These are phyloP conservation scores for Cyclocybe aegerita DNA, from an alignment of 768 basidiomycete species.

Conservation along the genomic window DNA sequence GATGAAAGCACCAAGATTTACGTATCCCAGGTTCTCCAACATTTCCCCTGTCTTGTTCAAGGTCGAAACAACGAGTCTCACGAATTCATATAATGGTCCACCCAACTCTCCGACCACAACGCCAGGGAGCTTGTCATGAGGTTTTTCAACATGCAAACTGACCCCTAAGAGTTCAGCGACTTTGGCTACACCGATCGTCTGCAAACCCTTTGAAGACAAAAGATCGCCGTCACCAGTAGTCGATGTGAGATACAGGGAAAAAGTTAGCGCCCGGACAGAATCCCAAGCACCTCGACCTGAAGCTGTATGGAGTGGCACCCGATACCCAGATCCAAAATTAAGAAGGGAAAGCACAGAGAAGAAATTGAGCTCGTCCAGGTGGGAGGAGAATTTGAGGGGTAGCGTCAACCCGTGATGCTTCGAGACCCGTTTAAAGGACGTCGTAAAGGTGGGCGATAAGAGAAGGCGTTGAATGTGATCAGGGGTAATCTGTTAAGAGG, in stretches of 20 bases:
- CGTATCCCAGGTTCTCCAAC: slow-evolving; percentile 58
- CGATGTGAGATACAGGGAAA: slow-evolving; percentile 71
- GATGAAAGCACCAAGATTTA: slow-evolving; percentile 74
- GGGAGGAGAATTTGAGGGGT: slow-evolving; percentile 77
- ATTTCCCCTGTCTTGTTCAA: slow-evolving; percentile 74
- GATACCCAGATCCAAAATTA: slow-evolving; percentile 84
- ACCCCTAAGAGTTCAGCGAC: slow-evolving; percentile 77
- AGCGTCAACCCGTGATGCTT: slow-evolving; percentile 67
- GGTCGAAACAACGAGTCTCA: slow-evolving; percentile 60
- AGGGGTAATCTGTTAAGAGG: slow-evolving; percentile 47
- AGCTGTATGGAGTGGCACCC: slow-evolving; percentile 65
- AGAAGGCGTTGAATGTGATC: slow-evolving; percentile 62
- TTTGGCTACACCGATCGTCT: slow-evolving; percentile 45
- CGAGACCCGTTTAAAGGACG: slow-evolving; percentile 62
- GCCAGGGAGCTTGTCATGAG: slow-evolving; percentile 69
- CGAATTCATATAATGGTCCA: slow-evolving; percentile 72
- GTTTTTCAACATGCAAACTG: slow-evolving; percentile 64
- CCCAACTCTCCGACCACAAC: slow-evolving; percentile 74
- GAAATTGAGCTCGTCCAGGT: slow-evolving; percentile 76
- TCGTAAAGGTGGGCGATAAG: slow-evolving; percentile 60
- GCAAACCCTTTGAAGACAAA: slow-evolving; percentile 69
- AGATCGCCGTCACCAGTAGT: slow-evolving; percentile 54
- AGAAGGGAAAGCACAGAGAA: slow-evolving; percentile 76
- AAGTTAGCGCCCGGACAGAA: slow-evolving; percentile 71
- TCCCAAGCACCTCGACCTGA: slow-evolving; percentile 85